phyloP scores from a whole-genome alignment of 108 stramenopile genomes.

The Skeletonema costatum region DNA sequence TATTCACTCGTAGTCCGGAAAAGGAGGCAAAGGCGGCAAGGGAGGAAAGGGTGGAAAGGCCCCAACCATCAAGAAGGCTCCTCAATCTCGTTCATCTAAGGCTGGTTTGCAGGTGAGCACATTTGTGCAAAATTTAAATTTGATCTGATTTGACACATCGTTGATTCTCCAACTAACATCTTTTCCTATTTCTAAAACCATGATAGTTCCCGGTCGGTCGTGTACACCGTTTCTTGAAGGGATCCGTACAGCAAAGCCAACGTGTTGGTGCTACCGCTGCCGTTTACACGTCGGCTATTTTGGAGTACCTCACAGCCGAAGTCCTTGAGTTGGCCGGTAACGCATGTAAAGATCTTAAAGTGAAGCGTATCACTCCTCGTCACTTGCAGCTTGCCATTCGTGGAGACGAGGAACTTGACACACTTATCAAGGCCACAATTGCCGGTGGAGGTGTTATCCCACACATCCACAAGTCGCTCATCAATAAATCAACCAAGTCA shows the following conservation, averaged over 20 bases:
- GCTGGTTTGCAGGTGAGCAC: slow-evolving; percentile 89
- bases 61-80: slow-evolving; percentile 97
- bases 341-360: slow-evolving; percentile 99
- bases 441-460: slow-evolving; percentile 99
- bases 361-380: slow-evolving; percentile 99
- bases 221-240: slow-evolving; percentile 99
- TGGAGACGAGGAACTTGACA: slow-evolving; percentile 99
- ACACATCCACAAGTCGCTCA: slow-evolving; percentile 99
- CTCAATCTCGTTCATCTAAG: slow-evolving; percentile 96
- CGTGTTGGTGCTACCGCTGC: slow-evolving; percentile 99
- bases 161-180: not conserved
- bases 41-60: slow-evolving; percentile 99
- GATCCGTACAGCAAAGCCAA: slow-evolving; percentile 91
- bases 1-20: slow-evolving; percentile 67
- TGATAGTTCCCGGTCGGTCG: slow-evolving; percentile 98
- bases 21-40: slow-evolving; percentile 99
- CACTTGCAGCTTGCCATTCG: slow-evolving; percentile 99
- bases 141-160: not conserved
- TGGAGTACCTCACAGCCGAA: slow-evolving; percentile 99
- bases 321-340: slow-evolving; percentile 99
- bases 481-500: slow-evolving; percentile 94
- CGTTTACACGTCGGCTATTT: slow-evolving; percentile 99
- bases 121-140: not conserved
- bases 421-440: slow-evolving; percentile 99
- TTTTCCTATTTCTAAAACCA: not conserved